Percentiles rank a stretch among this genome's conserved stretches.
Conservation (phyloP, 345 rosid species). For the Pugionium dolabratum region DNA sequence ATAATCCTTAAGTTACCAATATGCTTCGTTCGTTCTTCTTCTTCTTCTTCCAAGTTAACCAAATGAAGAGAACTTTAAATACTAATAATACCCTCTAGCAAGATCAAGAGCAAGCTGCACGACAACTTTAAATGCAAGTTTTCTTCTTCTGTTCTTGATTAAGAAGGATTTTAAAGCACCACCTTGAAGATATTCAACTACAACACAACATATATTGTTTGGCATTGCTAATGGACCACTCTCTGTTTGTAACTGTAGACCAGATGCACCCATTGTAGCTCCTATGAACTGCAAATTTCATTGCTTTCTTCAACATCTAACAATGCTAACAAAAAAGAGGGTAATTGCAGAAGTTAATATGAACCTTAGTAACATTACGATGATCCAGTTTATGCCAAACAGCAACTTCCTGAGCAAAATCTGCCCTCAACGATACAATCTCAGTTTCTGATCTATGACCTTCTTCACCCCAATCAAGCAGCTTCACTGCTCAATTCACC, state of each 20-base stretch:
- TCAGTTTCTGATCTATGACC: no score
- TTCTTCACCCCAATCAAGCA: conserved; percentile 72
- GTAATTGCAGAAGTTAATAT: conserved; percentile 6
- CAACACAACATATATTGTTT: conserved; percentile 86
- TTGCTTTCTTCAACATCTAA: background rate
- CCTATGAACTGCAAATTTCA: conserved; percentile 74
- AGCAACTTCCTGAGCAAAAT: no score
- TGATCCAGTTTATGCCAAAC: conserved; percentile 53
- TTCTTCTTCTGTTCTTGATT: conserved; percentile 53
- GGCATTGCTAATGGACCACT: conserved; percentile 53
- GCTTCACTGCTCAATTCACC: conserved; percentile 60
- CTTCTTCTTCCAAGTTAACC: background rate
- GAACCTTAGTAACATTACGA: conserved; percentile 96
- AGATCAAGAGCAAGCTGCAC: conserved; percentile 7
- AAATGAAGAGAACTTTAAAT: background rate
- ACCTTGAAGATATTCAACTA: conserved; percentile 96
- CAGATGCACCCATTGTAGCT: conserved; percentile 37
- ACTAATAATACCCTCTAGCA: conserved; percentile 72
- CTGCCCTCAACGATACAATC: no score
- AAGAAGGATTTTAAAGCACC: no score
- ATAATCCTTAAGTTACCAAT: background rate
- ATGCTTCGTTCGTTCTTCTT: background rate
- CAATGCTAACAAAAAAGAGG: background rate
- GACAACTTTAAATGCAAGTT: conserved; percentile 89
- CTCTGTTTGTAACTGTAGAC: no score